phyloP scores from a whole-genome alignment of 2,329 filamentous ascomycete species.

The Tolypocladium paradoxum region DNA sequence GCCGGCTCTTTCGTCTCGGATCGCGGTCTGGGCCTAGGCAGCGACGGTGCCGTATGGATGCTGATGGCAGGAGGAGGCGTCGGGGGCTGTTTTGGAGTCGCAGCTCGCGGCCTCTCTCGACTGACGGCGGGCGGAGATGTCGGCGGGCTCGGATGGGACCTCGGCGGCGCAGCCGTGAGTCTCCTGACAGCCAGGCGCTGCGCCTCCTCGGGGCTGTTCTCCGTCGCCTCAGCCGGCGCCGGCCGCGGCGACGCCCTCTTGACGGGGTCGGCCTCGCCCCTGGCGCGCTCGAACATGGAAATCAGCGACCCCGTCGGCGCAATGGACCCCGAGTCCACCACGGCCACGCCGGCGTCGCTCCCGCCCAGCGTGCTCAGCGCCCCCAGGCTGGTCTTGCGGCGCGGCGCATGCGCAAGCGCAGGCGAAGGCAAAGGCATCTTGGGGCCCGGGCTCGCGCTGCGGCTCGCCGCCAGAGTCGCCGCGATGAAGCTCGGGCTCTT shows the following conservation, averaged over 20 bases:
- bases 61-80: constrained; percentile 1
- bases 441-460: constrained; percentile 31
- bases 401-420: constrained; percentile 6
- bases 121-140: background rate
- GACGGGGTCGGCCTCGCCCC: constrained; percentile 16
- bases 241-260: constrained; percentile 19
- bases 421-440: constrained; percentile 7
- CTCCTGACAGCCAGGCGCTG: background rate
- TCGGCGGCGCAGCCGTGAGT: constrained; percentile 1
- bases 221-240: constrained; percentile 4
- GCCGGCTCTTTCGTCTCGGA: constrained; percentile 10
- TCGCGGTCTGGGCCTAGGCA: constrained; percentile 16
- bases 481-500: constrained; percentile 45
- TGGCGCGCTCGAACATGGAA: constrained; percentile 53
- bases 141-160: background rate
- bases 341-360: constrained; percentile 15
- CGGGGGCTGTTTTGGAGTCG: background rate
- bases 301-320: constrained; percentile 54
- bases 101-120: background rate
- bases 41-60: constrained; percentile 2
- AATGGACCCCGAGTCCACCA: constrained; percentile 43
- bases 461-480: constrained; percentile 49
- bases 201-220: background rate
- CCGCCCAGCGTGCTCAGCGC: constrained; percentile 13
- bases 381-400: constrained; percentile 19